Evolutionary conservation across 1,139 yeast genomes (phyloP), one percentile per base, ranked within the genome.

Genomic region (Nakaseomyces bracarensis): DNA sequence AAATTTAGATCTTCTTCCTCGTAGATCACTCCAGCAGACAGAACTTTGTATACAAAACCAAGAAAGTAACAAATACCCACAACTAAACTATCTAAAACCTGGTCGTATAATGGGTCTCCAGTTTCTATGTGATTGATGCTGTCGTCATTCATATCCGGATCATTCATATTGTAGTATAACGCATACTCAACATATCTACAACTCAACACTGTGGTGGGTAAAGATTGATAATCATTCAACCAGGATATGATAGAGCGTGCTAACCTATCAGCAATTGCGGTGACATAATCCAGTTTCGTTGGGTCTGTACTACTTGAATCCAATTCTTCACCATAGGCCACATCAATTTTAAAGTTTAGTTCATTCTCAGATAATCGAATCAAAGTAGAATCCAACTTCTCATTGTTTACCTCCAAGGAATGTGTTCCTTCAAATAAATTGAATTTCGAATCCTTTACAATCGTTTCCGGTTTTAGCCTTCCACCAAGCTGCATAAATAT

Each of bases 1-100:
- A 82, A 75, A 43, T 79, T 78, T 40, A 82, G 63, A 59, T 82
- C 93, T 54, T 82, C 93, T 53, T 82, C 91, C 52, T 82, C 89
- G 51, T 77, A 78, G 14, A 82, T 65, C 6, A 78, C 81, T n/a
- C 78, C 79, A 14, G 70, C 64, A 42, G 60, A 65, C 1, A 79
- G 77, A 28, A 79, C 61, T 7, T 63, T 59, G 3, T 73, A 54
- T 5, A 72, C 67, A 39, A 74, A 66, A 16, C 75, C 75, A 5
- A 76, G 70, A 52, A 77, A 71, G 46, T 72, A 74, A 38, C 75
- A 61, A 7, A 78, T 51, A 2, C 79, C 83, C 22, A 75, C 51
- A 5, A 72, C 60, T 45, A 69, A 71, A 18, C 70, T 63, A 43
- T 70, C 64, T 39, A 79, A 64, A 1, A 75, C 75, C 34, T 63